These are phyloP conservation scores for Hylodesmum podocarpum DNA, from an alignment of 306 rosid species.

Conservation along the genomic window DNA sequence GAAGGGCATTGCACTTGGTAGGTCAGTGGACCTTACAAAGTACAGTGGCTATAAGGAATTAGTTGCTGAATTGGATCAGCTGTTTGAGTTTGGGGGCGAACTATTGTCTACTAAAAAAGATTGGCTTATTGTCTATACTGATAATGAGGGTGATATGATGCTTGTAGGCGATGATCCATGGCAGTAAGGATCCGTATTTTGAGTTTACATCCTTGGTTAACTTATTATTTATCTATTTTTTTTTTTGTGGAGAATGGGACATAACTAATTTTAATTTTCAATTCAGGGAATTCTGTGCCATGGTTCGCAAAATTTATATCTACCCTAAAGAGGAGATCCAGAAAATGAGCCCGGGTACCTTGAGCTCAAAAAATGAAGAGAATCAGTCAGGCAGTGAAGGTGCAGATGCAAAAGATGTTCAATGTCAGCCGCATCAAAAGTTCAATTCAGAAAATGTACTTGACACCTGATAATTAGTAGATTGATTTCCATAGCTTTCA, in stretches of 20 bases:
- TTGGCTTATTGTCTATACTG: conserved; percentile 83
- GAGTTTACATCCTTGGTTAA: not conserved
- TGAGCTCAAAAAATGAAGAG: conserved; percentile 58
- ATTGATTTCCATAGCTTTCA: conserved; percentile 27
- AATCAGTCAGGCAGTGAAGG: conserved; percentile 44
- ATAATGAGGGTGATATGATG: conserved; percentile 93
- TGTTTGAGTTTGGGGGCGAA: conserved; percentile 82
- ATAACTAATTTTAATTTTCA: not conserved
- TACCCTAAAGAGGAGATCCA: conserved; percentile 92
- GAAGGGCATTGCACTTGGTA: conserved; percentile 93
- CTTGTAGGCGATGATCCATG: conserved; percentile 98
- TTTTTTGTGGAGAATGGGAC: not conserved
- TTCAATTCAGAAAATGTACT: conserved; percentile 18
- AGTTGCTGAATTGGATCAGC: conserved; percentile 67
- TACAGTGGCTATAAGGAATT: conserved; percentile 67
- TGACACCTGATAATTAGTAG: conserved; percentile 35
- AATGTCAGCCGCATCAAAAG: conserved; percentile 38
- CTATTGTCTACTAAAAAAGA: conserved; percentile 57
- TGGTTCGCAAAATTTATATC: conserved; percentile 84
- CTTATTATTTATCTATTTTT: not conserved
- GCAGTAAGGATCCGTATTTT: conserved; percentile 64
- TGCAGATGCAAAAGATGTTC: conserved; percentile 49
- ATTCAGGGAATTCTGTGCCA: conserved; percentile 82
- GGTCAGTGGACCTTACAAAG: conserved; percentile 87
- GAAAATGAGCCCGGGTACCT: conserved; percentile 75